A percentile compares a stretch with the other conserved stretches of the same genome.
These are phyloP conservation scores for Diospyros kaki DNA, from an alignment of 148 eudicot genomes.

Conservation along the genomic window DNA sequence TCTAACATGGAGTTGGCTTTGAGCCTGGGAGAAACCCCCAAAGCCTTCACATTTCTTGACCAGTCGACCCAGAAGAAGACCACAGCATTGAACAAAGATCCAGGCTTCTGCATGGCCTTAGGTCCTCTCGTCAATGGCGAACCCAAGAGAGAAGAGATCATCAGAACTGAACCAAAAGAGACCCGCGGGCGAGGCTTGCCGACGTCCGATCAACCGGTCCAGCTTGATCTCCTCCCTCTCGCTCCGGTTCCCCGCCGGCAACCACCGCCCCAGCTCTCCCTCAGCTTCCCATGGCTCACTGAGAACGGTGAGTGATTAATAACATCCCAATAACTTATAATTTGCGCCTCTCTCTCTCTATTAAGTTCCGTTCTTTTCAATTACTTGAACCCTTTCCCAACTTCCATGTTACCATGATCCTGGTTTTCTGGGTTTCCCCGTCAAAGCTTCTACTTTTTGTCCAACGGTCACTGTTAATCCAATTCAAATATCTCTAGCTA, in stretches of 20 bases:
- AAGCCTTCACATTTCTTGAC: constrained; percentile 24
- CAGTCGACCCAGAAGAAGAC: constrained; percentile 9
- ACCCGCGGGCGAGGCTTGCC: constrained; percentile 5
- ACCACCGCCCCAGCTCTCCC: constrained; percentile 13
- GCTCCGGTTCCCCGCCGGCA: constrained; percentile 31
- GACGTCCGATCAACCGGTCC: constrained; percentile 30
- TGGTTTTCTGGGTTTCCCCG: background rate
- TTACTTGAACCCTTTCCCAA: background rate
- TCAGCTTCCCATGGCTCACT: constrained; percentile 30
- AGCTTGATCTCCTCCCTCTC: constrained; percentile 45
- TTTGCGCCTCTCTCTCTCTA: too few species aligned
- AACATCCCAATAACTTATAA: too few species aligned
- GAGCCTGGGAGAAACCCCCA: constrained; percentile 38
- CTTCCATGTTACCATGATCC: background rate
- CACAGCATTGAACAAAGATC: constrained; percentile 9
- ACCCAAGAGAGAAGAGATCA: background rate
- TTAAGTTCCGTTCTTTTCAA: background rate
- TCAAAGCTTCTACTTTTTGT: too few species aligned
- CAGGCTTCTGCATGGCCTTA: constrained; percentile 46
- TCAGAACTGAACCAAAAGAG: background rate
- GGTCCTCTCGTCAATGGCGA: constrained; percentile 5
- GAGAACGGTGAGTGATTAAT: constrained; percentile 21
- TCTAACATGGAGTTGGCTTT: constrained; percentile 40
- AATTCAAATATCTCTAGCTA: too few species aligned
- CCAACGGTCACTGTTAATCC: too few species aligned